A percentile compares a stretch with the other conserved stretches of the same genome.
Conservation (phyloP, 371 early-diverging fungal genomes). For the Gilbertella persicaria region DNA sequence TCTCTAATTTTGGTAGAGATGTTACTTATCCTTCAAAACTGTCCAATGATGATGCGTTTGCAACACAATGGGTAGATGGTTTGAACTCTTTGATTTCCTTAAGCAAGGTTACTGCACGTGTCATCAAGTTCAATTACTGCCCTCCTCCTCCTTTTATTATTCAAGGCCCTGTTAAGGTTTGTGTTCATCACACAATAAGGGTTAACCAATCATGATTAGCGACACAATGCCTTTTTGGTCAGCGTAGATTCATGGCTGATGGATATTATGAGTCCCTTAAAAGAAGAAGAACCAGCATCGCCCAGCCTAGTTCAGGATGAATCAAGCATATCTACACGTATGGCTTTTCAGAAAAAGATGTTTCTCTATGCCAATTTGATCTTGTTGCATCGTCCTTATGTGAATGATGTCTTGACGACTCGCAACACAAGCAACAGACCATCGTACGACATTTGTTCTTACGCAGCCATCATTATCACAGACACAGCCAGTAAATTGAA, state of each 20-base stretch:
- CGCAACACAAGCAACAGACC: slow-evolving; percentile 22
- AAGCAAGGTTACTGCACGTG: slow-evolving; percentile 39
- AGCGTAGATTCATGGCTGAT: slow-evolving; percentile 30
- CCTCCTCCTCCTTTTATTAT: slow-evolving; percentile 34
- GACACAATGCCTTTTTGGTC: slow-evolving; percentile 27
- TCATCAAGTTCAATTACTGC: slow-evolving; percentile 42
- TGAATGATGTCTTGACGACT: slow-evolving; percentile 22
- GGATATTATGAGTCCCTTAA: slow-evolving; percentile 19
- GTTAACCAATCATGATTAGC: slow-evolving; percentile 4
- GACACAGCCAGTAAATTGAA: slow-evolving; percentile 24
- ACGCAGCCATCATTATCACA: slow-evolving; percentile 44
- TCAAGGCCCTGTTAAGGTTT: slow-evolving; percentile 36
- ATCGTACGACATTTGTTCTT: slow-evolving; percentile 40
- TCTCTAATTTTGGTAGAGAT: slow-evolving; percentile 18
- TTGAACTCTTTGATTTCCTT: slow-evolving; percentile 32
- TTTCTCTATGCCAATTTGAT: slow-evolving; percentile 35
- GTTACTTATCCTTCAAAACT: slow-evolving; percentile 24
- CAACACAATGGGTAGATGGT: slow-evolving; percentile 20
- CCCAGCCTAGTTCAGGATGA: neutral
- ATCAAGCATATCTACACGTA: slow-evolving; percentile 3
- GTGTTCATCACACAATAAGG: neutral
- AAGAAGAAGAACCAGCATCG: slow-evolving; percentile 12
- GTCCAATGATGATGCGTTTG: slow-evolving; percentile 19
- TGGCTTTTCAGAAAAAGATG: slow-evolving; percentile 18
- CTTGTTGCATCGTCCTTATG: slow-evolving; percentile 44